A percentile compares a stretch with the other conserved stretches of the same genome.
phyloP scores from a whole-genome alignment of 352 stramenopile species.

The Halophytophthora batemanensis region DNA sequence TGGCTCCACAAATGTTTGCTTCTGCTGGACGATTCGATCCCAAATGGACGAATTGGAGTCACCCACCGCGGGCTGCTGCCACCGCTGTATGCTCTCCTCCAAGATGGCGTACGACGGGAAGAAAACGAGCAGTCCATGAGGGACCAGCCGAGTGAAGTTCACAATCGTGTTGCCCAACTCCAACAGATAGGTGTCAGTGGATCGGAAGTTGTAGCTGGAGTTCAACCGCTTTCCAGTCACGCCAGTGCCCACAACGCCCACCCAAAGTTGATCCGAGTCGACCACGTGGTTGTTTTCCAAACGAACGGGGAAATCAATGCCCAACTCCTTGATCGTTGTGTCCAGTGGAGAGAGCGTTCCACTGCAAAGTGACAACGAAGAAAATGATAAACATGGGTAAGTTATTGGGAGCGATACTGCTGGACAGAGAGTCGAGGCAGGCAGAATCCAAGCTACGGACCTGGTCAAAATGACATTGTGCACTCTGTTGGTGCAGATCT shows the following conservation, averaged over 20 bases:
- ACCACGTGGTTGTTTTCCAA: slow-evolving; percentile 99
- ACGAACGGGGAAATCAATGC: slow-evolving; percentile 93
- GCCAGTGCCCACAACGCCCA: slow-evolving; percentile 90
- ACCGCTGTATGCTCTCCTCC: slow-evolving; percentile 78
- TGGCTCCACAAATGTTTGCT: slow-evolving; percentile 78
- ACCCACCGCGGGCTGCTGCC: slow-evolving; percentile 44
- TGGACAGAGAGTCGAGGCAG: background rate
- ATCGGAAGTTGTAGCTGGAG: slow-evolving; percentile 93
- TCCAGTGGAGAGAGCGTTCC: slow-evolving; percentile 97
- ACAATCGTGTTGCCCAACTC: slow-evolving; percentile 97
- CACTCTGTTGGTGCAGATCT: slow-evolving; percentile 91
- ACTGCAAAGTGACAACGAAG: slow-evolving; percentile 39
- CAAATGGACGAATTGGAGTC: slow-evolving; percentile 66
- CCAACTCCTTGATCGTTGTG: slow-evolving; percentile 96
- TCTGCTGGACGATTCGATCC: slow-evolving; percentile 73
- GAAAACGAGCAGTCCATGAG: slow-evolving; percentile 97
- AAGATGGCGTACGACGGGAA: slow-evolving; percentile 99
- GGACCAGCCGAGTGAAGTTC: slow-evolving; percentile 92
- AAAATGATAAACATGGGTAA: background rate
- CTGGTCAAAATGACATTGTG: slow-evolving; percentile 88
- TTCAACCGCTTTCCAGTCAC: slow-evolving; percentile 93
- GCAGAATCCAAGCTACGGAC: slow-evolving; percentile 21
- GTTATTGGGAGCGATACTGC: too few relatives aligned
- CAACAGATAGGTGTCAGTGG: slow-evolving; percentile 91
- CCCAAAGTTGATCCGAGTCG: slow-evolving; percentile 82